Conservation (phyloP, 2,329 filamentous ascomycete species). For the Incumbomyces delicatus region DNA sequence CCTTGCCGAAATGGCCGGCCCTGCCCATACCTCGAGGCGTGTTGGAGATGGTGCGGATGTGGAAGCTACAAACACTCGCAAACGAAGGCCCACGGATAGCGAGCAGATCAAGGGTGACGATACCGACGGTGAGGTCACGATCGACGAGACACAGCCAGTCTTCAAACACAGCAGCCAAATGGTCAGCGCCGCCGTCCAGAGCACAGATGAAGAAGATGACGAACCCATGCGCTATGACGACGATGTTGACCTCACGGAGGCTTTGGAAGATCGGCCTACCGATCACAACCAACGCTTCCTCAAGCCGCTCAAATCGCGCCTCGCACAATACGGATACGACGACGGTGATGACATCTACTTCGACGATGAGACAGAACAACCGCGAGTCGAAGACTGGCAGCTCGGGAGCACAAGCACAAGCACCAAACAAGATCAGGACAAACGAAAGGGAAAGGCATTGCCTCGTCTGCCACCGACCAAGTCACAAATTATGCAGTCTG, state of each 20-base stretch:
- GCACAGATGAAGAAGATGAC: conserved; percentile 14
- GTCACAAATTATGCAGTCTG: conserved; percentile 6
- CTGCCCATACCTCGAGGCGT: too few relatives aligned
- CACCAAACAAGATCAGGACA: background rate
- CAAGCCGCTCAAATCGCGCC: background rate
- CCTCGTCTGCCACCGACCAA: conserved; percentile 4
- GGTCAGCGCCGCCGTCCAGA: conserved; percentile 14
- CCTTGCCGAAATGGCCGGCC: background rate
- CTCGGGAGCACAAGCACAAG: background rate
- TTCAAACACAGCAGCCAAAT: conserved; percentile 15
- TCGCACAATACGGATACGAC: background rate
- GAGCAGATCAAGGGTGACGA: background rate
- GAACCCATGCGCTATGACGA: background rate
- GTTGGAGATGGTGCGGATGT: too few relatives aligned
- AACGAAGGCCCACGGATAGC: background rate
- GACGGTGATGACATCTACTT: background rate
- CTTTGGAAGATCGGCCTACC: conserved; percentile 4
- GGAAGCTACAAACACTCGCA: background rate
- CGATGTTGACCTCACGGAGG: conserved; percentile 10
- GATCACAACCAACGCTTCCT: background rate
- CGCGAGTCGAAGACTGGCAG: background rate
- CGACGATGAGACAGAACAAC: background rate
- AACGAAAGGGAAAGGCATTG: background rate
- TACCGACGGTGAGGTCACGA: background rate
- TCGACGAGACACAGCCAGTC: conserved; percentile 5